These are phyloP conservation scores for Colletotrichum filicis DNA, from an alignment of 2,329 filamentous ascomycete species.

Conservation along the genomic window DNA sequence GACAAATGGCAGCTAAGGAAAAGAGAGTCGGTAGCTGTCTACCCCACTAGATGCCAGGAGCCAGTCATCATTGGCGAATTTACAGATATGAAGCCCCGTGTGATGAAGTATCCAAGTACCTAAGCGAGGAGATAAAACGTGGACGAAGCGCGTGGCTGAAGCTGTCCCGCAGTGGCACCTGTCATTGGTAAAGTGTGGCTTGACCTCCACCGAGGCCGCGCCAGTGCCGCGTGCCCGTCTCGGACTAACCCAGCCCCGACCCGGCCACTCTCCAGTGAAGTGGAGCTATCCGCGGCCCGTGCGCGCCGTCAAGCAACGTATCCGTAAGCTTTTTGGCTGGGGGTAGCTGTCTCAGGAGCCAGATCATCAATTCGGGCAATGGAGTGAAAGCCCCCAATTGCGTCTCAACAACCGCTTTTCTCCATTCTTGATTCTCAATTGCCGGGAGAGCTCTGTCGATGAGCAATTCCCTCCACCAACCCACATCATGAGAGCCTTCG, in stretches of 20 bases:
- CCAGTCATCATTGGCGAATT: slow-evolving; percentile 2
- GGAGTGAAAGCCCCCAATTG: slow-evolving; percentile 37
- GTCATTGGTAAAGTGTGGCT: neutral
- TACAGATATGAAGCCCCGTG: neutral
- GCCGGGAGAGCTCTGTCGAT: slow-evolving; percentile 41
- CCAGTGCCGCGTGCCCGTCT: neutral
- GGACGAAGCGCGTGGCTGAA: slow-evolving; percentile 3
- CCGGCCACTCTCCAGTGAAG: neutral
- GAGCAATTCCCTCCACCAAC: slow-evolving; percentile 38
- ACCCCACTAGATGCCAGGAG: slow-evolving; percentile 20
- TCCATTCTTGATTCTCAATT: slow-evolving; percentile 32
- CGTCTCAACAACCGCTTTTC: slow-evolving; percentile 25
- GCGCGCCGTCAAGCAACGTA: slow-evolving; percentile 45
- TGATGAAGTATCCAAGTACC: neutral
- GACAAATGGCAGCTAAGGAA: neutral
- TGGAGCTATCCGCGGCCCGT: slow-evolving; percentile 19
- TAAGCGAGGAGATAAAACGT: neutral
- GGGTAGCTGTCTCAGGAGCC: slow-evolving; percentile 40
- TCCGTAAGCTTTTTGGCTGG: slow-evolving; percentile 47
- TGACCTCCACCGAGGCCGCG: neutral
- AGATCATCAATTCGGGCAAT: slow-evolving; percentile 37
- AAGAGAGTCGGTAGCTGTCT: slow-evolving; percentile 1
- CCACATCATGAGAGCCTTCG: slow-evolving; percentile 58
- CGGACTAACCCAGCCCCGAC: slow-evolving; percentile 27
- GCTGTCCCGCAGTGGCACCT: neutral